Evolutionary conservation across 306 rosid genomes (phyloP).

Genomic region (apple (Malus domestica)): ASM211411v1 NC_041803.1:12432001-12432500

Average conservation of each 20-base stretch:
- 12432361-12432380: constrained; percentile 81
- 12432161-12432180: constrained; percentile 51
- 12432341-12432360: constrained; percentile 87
- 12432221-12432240: constrained; percentile 62
- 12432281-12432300: constrained; percentile 69
- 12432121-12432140: constrained; percentile 53
- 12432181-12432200: constrained; percentile 90
- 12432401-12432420: constrained; percentile 84
- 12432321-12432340: constrained; percentile 70
- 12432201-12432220: constrained; percentile 76
- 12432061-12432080: constrained; percentile 78
- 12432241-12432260: constrained; percentile 78
- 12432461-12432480: constrained; percentile 30
- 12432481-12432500: background rate
- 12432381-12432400: constrained; percentile 78
- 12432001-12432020: constrained; percentile 70
- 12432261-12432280: constrained; percentile 54
- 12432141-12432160: constrained; percentile 37
- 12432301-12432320: constrained; percentile 65
- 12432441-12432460: no score
- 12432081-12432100: constrained; percentile 76
- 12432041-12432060: constrained; percentile 91
- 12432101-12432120: constrained; percentile 64
- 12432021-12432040: constrained; percentile 96
- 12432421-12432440: constrained; percentile 67